A percentile compares a stretch with the other conserved stretches of the same genome.
These are phyloP conservation scores for Agarophyton chilense DNA, from an alignment of 23 red algal genomes.

Conservation along the genomic window DNA sequence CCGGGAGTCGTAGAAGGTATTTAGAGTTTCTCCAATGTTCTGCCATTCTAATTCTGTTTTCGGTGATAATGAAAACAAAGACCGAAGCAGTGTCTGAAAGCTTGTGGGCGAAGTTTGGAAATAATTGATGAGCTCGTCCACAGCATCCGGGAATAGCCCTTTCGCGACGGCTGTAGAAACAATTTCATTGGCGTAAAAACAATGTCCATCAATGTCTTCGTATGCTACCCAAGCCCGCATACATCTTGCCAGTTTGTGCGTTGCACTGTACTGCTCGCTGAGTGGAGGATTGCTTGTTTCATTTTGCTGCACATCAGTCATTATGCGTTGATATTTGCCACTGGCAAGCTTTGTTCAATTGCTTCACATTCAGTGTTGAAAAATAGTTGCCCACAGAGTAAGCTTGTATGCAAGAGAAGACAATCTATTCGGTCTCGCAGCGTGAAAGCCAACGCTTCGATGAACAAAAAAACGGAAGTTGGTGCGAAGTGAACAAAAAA, in stretches of 20 bases:
- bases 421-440: no score
- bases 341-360: no score
- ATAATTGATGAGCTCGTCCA: not conserved
- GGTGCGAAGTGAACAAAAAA: no score
- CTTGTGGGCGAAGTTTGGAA: not conserved
- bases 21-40: not conserved
- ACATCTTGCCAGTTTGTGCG: not conserved
- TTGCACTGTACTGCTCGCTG: not conserved
- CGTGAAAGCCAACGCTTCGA: no score
- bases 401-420: no score
- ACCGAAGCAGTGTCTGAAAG: not conserved
- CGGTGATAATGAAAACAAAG: not conserved
- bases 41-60: not conserved
- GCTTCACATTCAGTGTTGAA: no score
- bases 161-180: not conserved
- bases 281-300: not conserved
- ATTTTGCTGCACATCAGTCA: not conserved
- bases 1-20: not conserved
- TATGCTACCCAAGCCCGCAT: not conserved
- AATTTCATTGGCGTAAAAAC: not conserved
- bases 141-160: not conserved
- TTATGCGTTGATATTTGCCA: no score
- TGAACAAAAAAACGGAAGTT: no score
- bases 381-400: not conserved
- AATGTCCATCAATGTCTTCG: constrained; percentile 11